phyloP scores from a whole-genome alignment of 371 early-diverging fungal species.

The Mortierella sp. region DNA sequence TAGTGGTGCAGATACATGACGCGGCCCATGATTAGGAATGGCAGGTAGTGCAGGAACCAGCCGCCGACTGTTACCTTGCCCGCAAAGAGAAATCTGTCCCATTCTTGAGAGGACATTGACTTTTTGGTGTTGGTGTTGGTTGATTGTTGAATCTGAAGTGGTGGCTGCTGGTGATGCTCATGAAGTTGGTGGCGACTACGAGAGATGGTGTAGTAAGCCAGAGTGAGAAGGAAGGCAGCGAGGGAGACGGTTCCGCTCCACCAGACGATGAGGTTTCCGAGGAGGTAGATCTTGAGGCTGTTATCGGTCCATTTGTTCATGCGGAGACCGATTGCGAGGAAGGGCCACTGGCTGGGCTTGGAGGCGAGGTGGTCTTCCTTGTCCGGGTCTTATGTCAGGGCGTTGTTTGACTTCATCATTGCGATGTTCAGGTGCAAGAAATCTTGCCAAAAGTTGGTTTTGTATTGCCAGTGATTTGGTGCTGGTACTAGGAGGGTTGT shows the following conservation, averaged over 20 bases:
- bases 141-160: too few species aligned
- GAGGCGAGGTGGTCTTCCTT: slow-evolving; percentile 92
- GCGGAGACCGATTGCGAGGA: slow-evolving; percentile 92
- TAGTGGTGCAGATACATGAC: slow-evolving; percentile 99
- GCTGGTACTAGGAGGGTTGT: slow-evolving; percentile 62
- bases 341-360: slow-evolving; percentile 94
- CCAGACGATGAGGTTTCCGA: slow-evolving; percentile 98
- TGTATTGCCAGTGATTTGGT: slow-evolving; percentile 62
- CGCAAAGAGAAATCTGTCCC: slow-evolving; percentile 78
- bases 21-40: slow-evolving; percentile 97
- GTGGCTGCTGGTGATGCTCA: background rate
- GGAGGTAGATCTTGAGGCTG: slow-evolving; percentile 90
- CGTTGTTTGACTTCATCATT: slow-evolving; percentile 98
- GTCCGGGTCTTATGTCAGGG: slow-evolving; percentile 94
- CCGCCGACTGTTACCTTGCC: slow-evolving; percentile 83
- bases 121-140: background rate
- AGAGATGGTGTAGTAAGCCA: slow-evolving; percentile 70
- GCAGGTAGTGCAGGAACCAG: slow-evolving; percentile 97
- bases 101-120: slow-evolving; percentile 58
- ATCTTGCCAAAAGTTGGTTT: slow-evolving; percentile 84
- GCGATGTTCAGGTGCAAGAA: slow-evolving; percentile 94
- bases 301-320: slow-evolving; percentile 97
- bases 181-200: slow-evolving; percentile 33
- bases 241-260: slow-evolving; percentile 85
- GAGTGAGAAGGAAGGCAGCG: slow-evolving; percentile 61